Evolutionary conservation across 1,284 basidiomycete genomes (phyloP), one percentile per base, ranked within the genome.

Genomic region (Trichosporon asahii): DNA sequence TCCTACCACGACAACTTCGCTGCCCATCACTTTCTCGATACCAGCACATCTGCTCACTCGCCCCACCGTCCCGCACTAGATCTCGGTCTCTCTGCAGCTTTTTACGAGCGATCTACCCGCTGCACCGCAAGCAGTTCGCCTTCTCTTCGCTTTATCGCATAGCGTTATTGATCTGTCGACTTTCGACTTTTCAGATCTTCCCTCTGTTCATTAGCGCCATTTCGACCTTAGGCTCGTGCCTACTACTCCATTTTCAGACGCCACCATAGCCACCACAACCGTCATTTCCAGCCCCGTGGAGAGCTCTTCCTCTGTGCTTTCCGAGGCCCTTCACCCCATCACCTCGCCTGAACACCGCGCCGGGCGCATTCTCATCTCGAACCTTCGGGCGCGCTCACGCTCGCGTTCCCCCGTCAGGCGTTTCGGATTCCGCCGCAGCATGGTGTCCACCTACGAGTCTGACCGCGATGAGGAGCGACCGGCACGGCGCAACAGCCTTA

Each of bases 341-440:
- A 53, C 49, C 3, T 61, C 57, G 14, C 57, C 57, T 2, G 57
- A 61, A 2, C 57, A 61, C 57, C 27, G 57, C 21, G 53, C 53
- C 53, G 57, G 27, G 27, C 57, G 57, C 57, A 61, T 31, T n/a
- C 57, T 61, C 18, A 15, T 61, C 7, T 61, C 57, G 29, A 29
- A 61, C 57, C 15, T 61, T 29, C 33, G 57, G 57, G 57, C 57
- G 57, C 57, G 29, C 8, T 61, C 57, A 18, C 57, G 57, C 27
- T 61, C 57, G 4, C 57, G 57, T 31, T 61, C 57, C 29, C 57
- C 57, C 57, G 57, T 61, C 57, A 29, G 29, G 27, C 57, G 57
- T 31, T 15, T 31, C 14, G 57, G 57, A 31, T n/a, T 31, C 27
- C 57, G 57, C 57, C 57, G 57, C 57, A 12, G 18, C 57, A 61